Conservation (phyloP, 179 eudicot genomes). For the Actinidia arguta region DNA sequence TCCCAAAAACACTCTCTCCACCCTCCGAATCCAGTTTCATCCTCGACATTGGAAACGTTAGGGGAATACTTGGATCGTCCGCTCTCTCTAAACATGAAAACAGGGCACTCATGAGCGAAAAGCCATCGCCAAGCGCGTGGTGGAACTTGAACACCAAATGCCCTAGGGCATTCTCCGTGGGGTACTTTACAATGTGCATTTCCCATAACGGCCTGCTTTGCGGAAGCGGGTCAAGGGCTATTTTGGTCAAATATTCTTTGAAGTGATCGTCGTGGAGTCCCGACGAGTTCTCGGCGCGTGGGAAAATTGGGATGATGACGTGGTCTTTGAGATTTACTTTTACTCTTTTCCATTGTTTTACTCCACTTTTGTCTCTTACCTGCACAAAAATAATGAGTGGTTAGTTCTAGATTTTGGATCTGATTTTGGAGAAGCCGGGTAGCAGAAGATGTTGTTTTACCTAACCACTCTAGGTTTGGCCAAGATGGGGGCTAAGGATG, state of each 20-base stretch:
- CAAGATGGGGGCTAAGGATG: too few species aligned
- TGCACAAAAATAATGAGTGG: slow-evolving; percentile 17
- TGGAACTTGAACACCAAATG: slow-evolving; percentile 72
- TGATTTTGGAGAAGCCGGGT: too few species aligned
- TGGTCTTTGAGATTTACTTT: slow-evolving; percentile 68
- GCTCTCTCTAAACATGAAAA: slow-evolving; percentile 76
- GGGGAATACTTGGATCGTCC: slow-evolving; percentile 65
- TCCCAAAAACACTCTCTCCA: slow-evolving; percentile 10
- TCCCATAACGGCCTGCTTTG: slow-evolving; percentile 80
- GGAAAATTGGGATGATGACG: slow-evolving; percentile 50
- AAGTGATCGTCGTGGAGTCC: slow-evolving; percentile 51
- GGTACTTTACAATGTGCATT: slow-evolving; percentile 63
- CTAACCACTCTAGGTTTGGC: too few species aligned
- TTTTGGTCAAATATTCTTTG: slow-evolving; percentile 57
- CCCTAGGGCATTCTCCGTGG: slow-evolving; percentile 68
- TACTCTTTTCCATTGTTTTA: slow-evolving; percentile 74
- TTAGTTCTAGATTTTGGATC: too few species aligned
- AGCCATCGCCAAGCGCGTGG: slow-evolving; percentile 87
- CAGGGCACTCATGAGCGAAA: slow-evolving; percentile 85
- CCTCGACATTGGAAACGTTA: slow-evolving; percentile 58
- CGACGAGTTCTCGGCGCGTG: slow-evolving; percentile 28
- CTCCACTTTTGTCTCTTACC: slow-evolving; percentile 61
- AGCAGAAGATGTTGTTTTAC: too few species aligned
- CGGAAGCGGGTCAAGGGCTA: slow-evolving; percentile 60
- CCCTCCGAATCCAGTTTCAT: slow-evolving; percentile 21